These are phyloP conservation scores for Xylariaceae sp. DNA, from an alignment of 2,329 filamentous ascomycete genomes.

Conservation along the genomic window DNA sequence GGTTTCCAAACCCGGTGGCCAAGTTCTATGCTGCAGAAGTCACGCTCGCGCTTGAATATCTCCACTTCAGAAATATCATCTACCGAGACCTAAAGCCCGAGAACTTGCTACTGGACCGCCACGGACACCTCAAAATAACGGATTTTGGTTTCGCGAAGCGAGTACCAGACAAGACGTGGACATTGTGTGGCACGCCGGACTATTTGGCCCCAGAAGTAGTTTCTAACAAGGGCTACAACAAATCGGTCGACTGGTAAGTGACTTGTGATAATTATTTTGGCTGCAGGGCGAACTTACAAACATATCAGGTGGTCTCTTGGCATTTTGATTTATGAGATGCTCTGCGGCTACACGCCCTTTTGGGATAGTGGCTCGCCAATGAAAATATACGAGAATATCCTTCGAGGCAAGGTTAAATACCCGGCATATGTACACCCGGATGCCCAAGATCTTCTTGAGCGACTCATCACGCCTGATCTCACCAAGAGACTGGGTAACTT, in stretches of 20 bases:
- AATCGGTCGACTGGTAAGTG: slow-evolving; percentile 95
- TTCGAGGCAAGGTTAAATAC: slow-evolving; percentile 95
- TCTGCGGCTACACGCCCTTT: slow-evolving; percentile 98
- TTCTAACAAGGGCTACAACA: slow-evolving; percentile 99
- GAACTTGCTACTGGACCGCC: slow-evolving; percentile 87
- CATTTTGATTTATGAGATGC: slow-evolving; percentile 99
- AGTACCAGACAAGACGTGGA: slow-evolving; percentile 99
- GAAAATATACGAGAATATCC: slow-evolving; percentile 99
- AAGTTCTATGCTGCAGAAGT: slow-evolving; percentile 99
- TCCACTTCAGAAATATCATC: slow-evolving; percentile 94
- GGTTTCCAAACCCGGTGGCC: slow-evolving; percentile 96
- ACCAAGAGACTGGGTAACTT: slow-evolving; percentile 95
- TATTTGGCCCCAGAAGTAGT: slow-evolving; percentile 98
- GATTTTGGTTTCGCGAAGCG: slow-evolving; percentile 99
- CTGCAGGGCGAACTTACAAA: slow-evolving; percentile 12
- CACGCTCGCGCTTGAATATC: slow-evolving; percentile 91
- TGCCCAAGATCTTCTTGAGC: slow-evolving; percentile 88
- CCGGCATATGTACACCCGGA: slow-evolving; percentile 94
- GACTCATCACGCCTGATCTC: slow-evolving; percentile 91
- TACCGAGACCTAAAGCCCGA: slow-evolving; percentile 97
- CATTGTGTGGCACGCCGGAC: slow-evolving; percentile 94
- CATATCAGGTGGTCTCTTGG: slow-evolving; percentile 89
- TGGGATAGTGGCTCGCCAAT: slow-evolving; percentile 98
- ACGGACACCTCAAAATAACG: slow-evolving; percentile 95
- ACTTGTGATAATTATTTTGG: slow-evolving; percentile 15